phyloP scores from a whole-genome alignment of 768 basidiomycete species.

The Leccinellum albellum region DNA sequence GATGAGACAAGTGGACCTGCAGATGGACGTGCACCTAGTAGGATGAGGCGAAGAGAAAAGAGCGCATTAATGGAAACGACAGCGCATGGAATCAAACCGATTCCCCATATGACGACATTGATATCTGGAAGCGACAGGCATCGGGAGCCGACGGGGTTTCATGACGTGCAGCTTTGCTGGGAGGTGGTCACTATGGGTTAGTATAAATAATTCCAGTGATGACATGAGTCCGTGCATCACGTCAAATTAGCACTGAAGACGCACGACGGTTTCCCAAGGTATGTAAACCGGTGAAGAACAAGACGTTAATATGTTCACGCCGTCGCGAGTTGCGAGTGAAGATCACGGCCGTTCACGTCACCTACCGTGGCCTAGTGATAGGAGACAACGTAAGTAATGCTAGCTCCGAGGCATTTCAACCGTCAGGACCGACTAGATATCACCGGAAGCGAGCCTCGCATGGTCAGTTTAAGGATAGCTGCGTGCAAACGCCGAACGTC shows the following conservation, averaged over 20 bases:
- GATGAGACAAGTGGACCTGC: not conserved
- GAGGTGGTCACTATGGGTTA: constrained; percentile 33
- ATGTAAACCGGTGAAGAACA: not conserved
- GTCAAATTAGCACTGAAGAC: too few species aligned
- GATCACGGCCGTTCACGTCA: not conserved
- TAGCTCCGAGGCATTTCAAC: not conserved
- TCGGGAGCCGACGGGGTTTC: not conserved
- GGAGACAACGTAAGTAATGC: constrained; percentile 37
- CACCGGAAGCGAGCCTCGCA: constrained; percentile 28
- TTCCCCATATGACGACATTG: constrained; percentile 41
- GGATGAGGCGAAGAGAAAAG: constrained; percentile 37
- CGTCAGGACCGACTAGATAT: not conserved
- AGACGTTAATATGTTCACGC: not conserved
- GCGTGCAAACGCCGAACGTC: constrained; percentile 19
- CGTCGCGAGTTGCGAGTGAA: not conserved
- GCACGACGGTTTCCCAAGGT: not conserved
- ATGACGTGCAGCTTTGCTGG: constrained; percentile 32
- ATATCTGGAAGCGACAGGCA: constrained; percentile 16
- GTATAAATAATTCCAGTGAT: constrained; percentile 40
- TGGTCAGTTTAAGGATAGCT: constrained; percentile 22
- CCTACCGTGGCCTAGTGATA: constrained; percentile 9
- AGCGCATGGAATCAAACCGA: constrained; percentile 34
- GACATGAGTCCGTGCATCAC: constrained; percentile 12
- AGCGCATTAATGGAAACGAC: constrained; percentile 34
- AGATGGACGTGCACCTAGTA: not conserved